Evolutionary conservation across 1,139 yeast species (phyloP).

Genomic region (Sugiyamaella xylanicola): DNA sequence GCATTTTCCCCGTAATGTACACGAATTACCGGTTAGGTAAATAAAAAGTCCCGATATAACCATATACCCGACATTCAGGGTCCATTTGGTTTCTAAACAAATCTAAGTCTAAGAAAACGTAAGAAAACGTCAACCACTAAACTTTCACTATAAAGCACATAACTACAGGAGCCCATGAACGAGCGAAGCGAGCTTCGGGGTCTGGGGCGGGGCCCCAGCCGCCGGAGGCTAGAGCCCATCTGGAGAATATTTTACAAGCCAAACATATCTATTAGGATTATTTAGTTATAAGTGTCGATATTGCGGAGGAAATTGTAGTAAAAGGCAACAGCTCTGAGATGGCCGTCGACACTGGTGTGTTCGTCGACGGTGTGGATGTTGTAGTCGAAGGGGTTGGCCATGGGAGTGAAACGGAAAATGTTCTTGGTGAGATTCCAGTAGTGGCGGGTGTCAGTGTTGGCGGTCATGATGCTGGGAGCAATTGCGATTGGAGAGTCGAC

Average conservation of each 20-base stretch:
- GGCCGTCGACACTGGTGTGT: constrained; percentile 53
- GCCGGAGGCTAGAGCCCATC: neutral
- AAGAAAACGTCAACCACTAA: too few relatives aligned
- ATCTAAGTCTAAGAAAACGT: too few relatives aligned
- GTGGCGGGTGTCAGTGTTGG: constrained; percentile 81
- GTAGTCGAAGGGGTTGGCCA: constrained; percentile 24
- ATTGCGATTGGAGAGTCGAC: constrained; percentile 44
- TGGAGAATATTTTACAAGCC: neutral
- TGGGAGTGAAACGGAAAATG: constrained; percentile 67
- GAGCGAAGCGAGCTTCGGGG: too few relatives aligned
- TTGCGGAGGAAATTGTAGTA: constrained; percentile 49
- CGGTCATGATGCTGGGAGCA: constrained; percentile 71
- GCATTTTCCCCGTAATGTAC: neutral
- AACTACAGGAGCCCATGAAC: too few relatives aligned
- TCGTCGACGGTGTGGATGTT: constrained; percentile 63
- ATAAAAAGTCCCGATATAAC: neutral
- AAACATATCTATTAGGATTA: neutral
- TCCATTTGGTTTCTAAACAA: too few relatives aligned
- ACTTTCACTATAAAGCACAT: too few relatives aligned
- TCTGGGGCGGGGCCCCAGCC: neutral
- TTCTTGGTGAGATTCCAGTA: constrained; percentile 75
- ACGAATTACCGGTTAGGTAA: neutral
- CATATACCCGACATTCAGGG: neutral
- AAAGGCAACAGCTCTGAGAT: constrained; percentile 61
- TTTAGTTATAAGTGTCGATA: constrained; percentile 10